Percentiles rank a stretch among this genome's conserved stretches.
Conservation (phyloP, 1,139 yeast species). For the Petasospora rhodanensis region DNA sequence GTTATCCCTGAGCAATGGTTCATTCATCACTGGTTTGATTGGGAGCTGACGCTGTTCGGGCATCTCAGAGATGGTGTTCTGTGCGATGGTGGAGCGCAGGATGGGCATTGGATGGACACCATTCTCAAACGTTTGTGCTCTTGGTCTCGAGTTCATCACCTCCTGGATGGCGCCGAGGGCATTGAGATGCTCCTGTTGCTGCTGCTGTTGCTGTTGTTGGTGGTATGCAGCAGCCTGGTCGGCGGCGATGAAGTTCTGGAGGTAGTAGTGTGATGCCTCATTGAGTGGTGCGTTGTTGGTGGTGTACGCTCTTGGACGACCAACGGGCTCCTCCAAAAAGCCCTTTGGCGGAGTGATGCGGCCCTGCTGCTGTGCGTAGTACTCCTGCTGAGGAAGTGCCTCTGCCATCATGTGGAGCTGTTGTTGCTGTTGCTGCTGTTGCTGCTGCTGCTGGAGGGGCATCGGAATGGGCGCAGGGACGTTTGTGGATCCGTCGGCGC, state of each 20-base stretch:
- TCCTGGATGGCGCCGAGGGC: constrained; percentile 8
- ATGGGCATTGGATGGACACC: constrained; percentile 18
- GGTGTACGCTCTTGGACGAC: constrained; percentile 43
- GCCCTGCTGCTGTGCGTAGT: too few species aligned
- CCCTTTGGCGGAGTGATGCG: constrained; percentile 17
- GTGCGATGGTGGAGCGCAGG: constrained; percentile 15
- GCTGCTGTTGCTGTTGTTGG: constrained; percentile 1
- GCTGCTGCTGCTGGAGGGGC: constrained; percentile 1
- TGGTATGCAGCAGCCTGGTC: constrained; percentile 1
- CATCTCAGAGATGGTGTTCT: constrained; percentile 14
- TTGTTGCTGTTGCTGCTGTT: constrained; percentile 4
- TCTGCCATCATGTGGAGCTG: constrained; percentile 4
- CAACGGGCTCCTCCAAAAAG: constrained; percentile 13
- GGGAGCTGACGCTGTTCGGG: constrained; percentile 10
- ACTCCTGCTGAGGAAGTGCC: not conserved
- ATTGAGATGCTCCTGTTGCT: constrained; percentile 1
- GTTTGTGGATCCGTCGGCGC: constrained; percentile 10
- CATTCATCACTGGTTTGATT: constrained; percentile 6
- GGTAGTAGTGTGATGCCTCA: constrained; percentile 19
- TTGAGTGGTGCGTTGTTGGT: constrained; percentile 28
- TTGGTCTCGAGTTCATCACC: constrained; percentile 29
- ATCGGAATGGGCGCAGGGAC: constrained; percentile 2
- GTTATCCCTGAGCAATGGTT: constrained; percentile 48
- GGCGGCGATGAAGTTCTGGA: constrained; percentile 15
- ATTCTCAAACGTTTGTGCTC: constrained; percentile 37